These are phyloP conservation scores for Pichia rugopelliculosa DNA, from an alignment of 805 yeast species.

Conservation along the genomic window DNA sequence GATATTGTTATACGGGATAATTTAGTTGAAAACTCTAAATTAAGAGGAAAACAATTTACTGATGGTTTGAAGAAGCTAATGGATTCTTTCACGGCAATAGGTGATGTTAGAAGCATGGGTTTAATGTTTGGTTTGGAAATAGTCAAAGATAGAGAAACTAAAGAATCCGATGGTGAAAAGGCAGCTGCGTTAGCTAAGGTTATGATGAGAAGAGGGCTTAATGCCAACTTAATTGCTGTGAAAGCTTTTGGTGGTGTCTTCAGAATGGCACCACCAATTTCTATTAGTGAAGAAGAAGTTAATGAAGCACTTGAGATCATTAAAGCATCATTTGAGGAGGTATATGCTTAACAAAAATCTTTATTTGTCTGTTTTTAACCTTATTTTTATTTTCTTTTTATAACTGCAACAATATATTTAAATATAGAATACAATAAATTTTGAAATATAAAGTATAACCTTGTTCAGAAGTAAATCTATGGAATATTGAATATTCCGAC, in stretches of 20 bases:
- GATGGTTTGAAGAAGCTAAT: conserved; percentile 20
- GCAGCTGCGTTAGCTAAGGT: conserved; percentile 11
- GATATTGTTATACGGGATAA: conserved; percentile 25
- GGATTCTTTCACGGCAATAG: conserved; percentile 29
- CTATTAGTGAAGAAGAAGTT: conserved; percentile 19
- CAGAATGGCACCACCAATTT: conserved; percentile 33
- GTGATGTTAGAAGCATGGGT: conserved; percentile 47
- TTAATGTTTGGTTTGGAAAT: conserved; percentile 46
- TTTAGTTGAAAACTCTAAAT: conserved; percentile 20
- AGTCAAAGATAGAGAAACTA: conserved; percentile 37
- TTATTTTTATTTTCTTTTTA: no score
- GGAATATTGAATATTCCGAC: no score
- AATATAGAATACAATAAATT: no score
- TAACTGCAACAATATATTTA: no score
- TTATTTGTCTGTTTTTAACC: not conserved
- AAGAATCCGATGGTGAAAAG: conserved; percentile 32
- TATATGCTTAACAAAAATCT: not conserved
- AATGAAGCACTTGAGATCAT: conserved; percentile 15
- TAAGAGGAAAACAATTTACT: conserved; percentile 23
- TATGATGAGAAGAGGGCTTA: conserved; percentile 18
- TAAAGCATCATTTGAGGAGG: conserved; percentile 13
- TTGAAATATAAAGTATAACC: no score
- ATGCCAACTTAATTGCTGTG: conserved; percentile 24
- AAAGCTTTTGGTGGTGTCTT: conserved; percentile 31
- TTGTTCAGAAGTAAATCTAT: no score